Evolutionary conservation across 306 rosid species (phyloP).

Genomic region (Potentilla sterilis): DNA sequence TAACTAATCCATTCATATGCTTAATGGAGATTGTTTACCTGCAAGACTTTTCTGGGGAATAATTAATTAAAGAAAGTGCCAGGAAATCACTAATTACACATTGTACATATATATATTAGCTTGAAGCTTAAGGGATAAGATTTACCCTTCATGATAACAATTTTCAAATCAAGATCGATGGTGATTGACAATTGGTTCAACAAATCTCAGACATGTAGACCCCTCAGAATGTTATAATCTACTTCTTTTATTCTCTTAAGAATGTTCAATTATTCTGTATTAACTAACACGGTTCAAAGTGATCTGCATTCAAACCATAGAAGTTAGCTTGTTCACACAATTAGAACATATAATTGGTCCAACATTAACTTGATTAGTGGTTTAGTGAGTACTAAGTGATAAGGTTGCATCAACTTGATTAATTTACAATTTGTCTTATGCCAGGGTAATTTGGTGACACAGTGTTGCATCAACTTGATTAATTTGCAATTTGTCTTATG

Average conservation of each 20-base stretch:
- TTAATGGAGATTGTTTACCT: slow-evolving; percentile 22
- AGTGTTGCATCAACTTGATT: slow-evolving; percentile 20
- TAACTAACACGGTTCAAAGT: neutral
- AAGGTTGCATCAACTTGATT: slow-evolving; percentile 22
- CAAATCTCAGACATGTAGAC: slow-evolving; percentile 45
- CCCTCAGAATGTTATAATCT: slow-evolving; percentile 31
- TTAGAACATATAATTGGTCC: slow-evolving; percentile 25
- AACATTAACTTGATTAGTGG: slow-evolving; percentile 14
- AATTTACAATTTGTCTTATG: slow-evolving; percentile 39
- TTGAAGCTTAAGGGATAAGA: slow-evolving; percentile 49
- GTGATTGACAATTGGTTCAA: slow-evolving; percentile 47
- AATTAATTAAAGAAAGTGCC: neutral
- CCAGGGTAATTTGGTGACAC: neutral
- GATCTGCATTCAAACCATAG: slow-evolving; percentile 23
- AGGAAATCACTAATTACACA: slow-evolving; percentile 21
- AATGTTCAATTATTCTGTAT: neutral
- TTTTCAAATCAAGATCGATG: slow-evolving; percentile 27
- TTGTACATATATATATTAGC: slow-evolving; percentile 19
- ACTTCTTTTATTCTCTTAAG: slow-evolving; percentile 2
- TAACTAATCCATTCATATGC: slow-evolving; percentile 15
- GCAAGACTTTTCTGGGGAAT: neutral
- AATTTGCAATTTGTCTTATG: slow-evolving; percentile 39
- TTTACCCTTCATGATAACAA: slow-evolving; percentile 36
- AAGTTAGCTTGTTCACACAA: slow-evolving; percentile 30
- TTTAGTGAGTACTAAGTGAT: slow-evolving; percentile 14